Evolutionary conservation across 129 eudicot species (phyloP).

Genomic region (Ambrosia artemisiifolia): DNA sequence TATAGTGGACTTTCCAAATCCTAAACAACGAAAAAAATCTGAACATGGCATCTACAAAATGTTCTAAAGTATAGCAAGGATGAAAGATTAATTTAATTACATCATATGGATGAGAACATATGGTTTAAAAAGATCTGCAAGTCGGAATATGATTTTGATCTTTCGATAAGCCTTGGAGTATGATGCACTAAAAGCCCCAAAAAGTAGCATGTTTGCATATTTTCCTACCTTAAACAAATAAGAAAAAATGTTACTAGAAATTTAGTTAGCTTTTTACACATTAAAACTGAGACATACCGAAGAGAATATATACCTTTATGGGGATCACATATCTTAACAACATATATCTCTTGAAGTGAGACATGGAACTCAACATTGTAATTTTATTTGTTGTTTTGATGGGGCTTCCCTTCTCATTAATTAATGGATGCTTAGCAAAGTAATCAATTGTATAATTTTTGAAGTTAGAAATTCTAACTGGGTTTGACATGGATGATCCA

Average conservation of each 20-base stretch:
- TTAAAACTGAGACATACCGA: not conserved
- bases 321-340: constrained; percentile 3
- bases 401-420: constrained; percentile 30
- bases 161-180: not conserved
- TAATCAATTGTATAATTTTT: constrained; percentile 1
- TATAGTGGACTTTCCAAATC: too few species aligned
- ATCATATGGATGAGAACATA: not conserved
- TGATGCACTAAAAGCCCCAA: not conserved
- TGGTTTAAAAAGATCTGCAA: constrained; percentile 17
- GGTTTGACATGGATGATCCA: constrained; percentile 38
- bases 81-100: not conserved
- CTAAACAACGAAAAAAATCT: too few species aligned
- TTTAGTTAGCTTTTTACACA: not conserved
- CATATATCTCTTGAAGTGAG: constrained; percentile 61
- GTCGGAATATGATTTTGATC: constrained; percentile 5
- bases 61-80: not conserved
- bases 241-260: not conserved
- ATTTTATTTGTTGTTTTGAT: constrained; percentile 38
- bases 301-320: not conserved
- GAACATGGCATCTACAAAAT: not conserved
- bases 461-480: constrained; percentile 8
- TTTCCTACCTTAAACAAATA: not conserved
- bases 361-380: constrained; percentile 46
- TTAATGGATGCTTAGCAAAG: constrained; percentile 36
- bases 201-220: constrained; percentile 14